phyloP scores from a whole-genome alignment of 257 asterid genomes.

The Fraxinus anomala region DNA sequence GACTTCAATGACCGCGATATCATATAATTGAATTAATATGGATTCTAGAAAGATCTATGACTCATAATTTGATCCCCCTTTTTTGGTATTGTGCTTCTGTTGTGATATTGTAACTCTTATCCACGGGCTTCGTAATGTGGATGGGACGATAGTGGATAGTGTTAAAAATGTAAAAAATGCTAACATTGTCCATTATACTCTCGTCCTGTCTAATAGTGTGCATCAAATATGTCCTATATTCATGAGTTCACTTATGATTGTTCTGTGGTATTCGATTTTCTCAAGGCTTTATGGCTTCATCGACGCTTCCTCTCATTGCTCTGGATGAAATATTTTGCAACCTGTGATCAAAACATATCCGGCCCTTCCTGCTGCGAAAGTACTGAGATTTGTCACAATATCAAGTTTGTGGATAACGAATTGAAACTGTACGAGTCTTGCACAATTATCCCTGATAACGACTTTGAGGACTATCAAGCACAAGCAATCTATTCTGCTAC shows the following conservation, averaged over 20 bases:
- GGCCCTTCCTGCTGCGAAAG: slow-evolving; percentile 23
- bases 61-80: not conserved
- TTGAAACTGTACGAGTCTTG: slow-evolving; percentile 4
- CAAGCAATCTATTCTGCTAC: slow-evolving; percentile 75
- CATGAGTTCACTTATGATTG: not conserved
- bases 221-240: not conserved
- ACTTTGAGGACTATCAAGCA: slow-evolving; percentile 72
- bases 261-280: slow-evolving; percentile 23
- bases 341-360: slow-evolving; percentile 9
- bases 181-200: not conserved
- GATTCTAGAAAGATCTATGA: not conserved
- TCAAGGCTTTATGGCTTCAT: slow-evolving; percentile 91
- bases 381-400: slow-evolving; percentile 23
- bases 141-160: not conserved
- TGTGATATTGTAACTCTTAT: no score
- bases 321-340: slow-evolving; percentile 60
- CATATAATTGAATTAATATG: slow-evolving; percentile 10
- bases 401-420: slow-evolving; percentile 51
- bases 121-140: not conserved
- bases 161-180: not conserved
- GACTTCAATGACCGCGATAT: not conserved
- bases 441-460: slow-evolving; percentile 36
- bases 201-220: no score
- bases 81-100: not conserved
- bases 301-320: slow-evolving; percentile 84